Percentiles rank a stretch among this genome's conserved stretches.
Evolutionary conservation across 352 stramenopile species (phyloP).

Genomic region (Saprolegnia parasitica): DNA sequence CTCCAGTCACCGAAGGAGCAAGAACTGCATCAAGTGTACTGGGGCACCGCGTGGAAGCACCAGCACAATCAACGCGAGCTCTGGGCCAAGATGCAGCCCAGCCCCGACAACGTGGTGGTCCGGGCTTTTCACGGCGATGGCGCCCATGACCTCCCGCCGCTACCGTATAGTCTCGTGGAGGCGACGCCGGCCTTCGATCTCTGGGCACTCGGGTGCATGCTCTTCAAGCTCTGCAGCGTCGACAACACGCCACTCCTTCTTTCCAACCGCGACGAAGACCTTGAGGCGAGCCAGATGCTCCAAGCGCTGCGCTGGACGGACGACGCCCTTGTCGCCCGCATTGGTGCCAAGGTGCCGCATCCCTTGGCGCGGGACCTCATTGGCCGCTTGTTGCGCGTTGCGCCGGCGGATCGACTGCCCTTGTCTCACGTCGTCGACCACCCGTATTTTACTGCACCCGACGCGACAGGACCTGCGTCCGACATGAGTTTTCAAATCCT

Average conservation of each 20-base stretch:
- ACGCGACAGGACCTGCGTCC: not conserved
- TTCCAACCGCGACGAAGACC: slow-evolving; percentile 29
- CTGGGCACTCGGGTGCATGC: slow-evolving; percentile 30
- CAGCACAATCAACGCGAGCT: not conserved
- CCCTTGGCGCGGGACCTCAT: slow-evolving; percentile 28
- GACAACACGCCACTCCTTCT: not conserved
- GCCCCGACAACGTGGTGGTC: slow-evolving; percentile 1
- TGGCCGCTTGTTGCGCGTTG: slow-evolving; percentile 20
- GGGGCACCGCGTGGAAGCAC: not conserved
- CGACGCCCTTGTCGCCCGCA: slow-evolving; percentile 6
- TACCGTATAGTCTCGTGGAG: slow-evolving; percentile 17
- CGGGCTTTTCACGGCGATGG: not conserved
- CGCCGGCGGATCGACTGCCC: slow-evolving; percentile 17
- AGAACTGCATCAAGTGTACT: not conserved
- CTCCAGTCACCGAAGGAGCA: not conserved
- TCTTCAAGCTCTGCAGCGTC: slow-evolving; percentile 31
- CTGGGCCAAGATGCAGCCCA: not conserved
- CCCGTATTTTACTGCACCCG: slow-evolving; percentile 23
- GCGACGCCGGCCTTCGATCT: slow-evolving; percentile 27
- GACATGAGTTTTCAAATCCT: slow-evolving; percentile 1
- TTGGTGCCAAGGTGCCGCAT: slow-evolving; percentile 27
- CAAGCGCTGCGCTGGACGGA: slow-evolving; percentile 26
- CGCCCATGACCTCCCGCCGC: not conserved
- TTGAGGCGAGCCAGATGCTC: slow-evolving; percentile 6
- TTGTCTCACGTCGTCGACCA: slow-evolving; percentile 21